Evolutionary conservation across 176 grass and related monocot species (phyloP).

Genomic region (Avena insularis): DNA sequence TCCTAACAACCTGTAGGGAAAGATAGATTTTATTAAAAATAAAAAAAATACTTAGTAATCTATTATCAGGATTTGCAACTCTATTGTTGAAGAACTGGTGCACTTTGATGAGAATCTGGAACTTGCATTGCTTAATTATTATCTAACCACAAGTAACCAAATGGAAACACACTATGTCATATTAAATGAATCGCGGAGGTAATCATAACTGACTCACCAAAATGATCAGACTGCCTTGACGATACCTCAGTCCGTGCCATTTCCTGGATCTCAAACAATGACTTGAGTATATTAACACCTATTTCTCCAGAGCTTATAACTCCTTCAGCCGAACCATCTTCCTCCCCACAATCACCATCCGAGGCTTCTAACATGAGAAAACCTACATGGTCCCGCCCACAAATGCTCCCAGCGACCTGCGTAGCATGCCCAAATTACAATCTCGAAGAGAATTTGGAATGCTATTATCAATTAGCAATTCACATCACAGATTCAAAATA

Average conservation of each 20-base stretch:
- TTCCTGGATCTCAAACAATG: constrained; percentile 79
- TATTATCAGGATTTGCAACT: constrained; percentile 2
- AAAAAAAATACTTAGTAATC: constrained; percentile 8
- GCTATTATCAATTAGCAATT: not conserved
- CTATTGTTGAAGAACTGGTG: constrained; percentile 55
- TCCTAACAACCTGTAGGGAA: constrained; percentile 60
- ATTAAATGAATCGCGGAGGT: constrained; percentile 27
- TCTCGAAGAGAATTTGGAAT: not conserved
- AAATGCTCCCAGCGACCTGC: constrained; percentile 70
- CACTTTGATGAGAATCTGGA: constrained; percentile 69
- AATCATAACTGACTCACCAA: not conserved
- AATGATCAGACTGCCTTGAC: constrained; percentile 10
- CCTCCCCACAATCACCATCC: constrained; percentile 44
- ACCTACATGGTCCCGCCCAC: too few species aligned
- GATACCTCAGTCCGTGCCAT: constrained; percentile 72
- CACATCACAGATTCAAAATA: constrained; percentile 22
- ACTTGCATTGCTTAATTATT: constrained; percentile 85
- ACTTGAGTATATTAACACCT: constrained; percentile 70
- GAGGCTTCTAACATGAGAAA: constrained; percentile 72
- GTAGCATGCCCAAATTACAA: constrained; percentile 42
- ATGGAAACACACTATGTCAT: constrained; percentile 24
- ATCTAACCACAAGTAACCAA: constrained; percentile 36
- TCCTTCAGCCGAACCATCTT: constrained; percentile 36
- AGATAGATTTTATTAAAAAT: not conserved
- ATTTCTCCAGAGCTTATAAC: constrained; percentile 66